Conservation (phyloP, 176 grass and related monocot genomes). For the Musa itinerans region DNA sequence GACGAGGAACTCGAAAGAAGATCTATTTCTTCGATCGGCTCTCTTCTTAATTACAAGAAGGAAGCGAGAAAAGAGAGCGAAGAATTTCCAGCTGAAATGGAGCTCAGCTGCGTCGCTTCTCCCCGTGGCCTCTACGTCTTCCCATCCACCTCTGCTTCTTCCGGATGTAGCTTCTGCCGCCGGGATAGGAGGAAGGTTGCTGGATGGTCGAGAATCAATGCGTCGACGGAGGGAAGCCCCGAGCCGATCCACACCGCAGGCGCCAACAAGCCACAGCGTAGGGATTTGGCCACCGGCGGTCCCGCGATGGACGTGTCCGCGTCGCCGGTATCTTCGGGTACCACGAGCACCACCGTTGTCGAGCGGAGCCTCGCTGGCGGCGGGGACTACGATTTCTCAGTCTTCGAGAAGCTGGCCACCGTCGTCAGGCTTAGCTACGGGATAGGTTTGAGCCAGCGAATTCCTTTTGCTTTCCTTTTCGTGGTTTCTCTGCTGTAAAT, state of each 20-base stretch:
- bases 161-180: neutral
- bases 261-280: neutral
- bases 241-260: conserved; percentile 6
- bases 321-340: neutral
- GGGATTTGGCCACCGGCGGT: conserved; percentile 16
- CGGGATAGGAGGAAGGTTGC: conserved; percentile 14
- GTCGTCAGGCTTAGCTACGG: conserved; percentile 82
- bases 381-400: conserved; percentile 47
- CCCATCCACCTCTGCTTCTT: neutral
- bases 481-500: too few relatives aligned
- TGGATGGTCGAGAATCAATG: conserved; percentile 15
- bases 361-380: conserved; percentile 24
- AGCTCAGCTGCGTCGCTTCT: conserved; percentile 25
- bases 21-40: too few relatives aligned
- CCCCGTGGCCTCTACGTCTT: neutral
- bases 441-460: conserved; percentile 27
- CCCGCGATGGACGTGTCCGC: conserved; percentile 28
- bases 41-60: too few relatives aligned
- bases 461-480: too few relatives aligned
- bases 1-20: too few relatives aligned
- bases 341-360: conserved; percentile 3
- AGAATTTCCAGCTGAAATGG: conserved; percentile 7
- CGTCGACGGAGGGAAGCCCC: conserved; percentile 27
- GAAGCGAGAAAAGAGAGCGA: too few relatives aligned
- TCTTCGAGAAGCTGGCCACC: conserved; percentile 74